Percentiles rank a stretch among this genome's conserved stretches.
Evolutionary conservation across 805 yeast species (phyloP).

Genomic region (Suhomyces sp.): DNA sequence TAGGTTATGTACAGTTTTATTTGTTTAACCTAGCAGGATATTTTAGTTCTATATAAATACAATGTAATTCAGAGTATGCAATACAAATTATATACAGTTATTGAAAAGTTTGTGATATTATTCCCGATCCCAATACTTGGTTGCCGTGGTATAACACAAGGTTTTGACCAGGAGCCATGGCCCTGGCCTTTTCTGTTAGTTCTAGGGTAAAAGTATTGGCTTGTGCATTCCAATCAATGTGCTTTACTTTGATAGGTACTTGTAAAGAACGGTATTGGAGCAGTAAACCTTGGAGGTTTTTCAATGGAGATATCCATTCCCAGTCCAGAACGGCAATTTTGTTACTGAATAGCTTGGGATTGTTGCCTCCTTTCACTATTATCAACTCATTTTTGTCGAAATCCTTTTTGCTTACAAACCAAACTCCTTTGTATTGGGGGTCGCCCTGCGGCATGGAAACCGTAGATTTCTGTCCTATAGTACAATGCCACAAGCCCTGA

Average conservation of each 20-base stretch:
- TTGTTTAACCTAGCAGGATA: neutral
- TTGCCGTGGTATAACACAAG: slow-evolving; percentile 69
- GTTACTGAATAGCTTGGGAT: slow-evolving; percentile 51
- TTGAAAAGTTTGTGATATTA: slow-evolving; percentile 10
- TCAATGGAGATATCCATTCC: slow-evolving; percentile 39
- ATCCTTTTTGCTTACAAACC: slow-evolving; percentile 82
- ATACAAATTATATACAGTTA: neutral
- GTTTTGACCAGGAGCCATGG: slow-evolving; percentile 89
- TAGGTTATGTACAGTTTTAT: neutral
- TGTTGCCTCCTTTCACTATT: slow-evolving; percentile 70
- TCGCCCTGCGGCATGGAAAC: slow-evolving; percentile 88
- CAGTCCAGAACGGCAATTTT: slow-evolving; percentile 43
- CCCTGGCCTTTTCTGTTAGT: slow-evolving; percentile 52
- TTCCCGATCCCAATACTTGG: slow-evolving; percentile 59
- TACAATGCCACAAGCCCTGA: slow-evolving; percentile 89
- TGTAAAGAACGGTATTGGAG: slow-evolving; percentile 78
- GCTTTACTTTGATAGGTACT: slow-evolving; percentile 41
- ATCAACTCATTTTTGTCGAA: slow-evolving; percentile 65
- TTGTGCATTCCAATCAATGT: slow-evolving; percentile 10
- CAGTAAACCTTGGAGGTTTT: slow-evolving; percentile 22
- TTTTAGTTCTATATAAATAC: neutral
- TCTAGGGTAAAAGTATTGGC: slow-evolving; percentile 26
- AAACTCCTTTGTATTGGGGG: slow-evolving; percentile 67
- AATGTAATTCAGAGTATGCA: no score
- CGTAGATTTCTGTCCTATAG: slow-evolving; percentile 84